Conservation (phyloP, 1,284 basidiomycete genomes). For the Entoloma clypeatum region DNA sequence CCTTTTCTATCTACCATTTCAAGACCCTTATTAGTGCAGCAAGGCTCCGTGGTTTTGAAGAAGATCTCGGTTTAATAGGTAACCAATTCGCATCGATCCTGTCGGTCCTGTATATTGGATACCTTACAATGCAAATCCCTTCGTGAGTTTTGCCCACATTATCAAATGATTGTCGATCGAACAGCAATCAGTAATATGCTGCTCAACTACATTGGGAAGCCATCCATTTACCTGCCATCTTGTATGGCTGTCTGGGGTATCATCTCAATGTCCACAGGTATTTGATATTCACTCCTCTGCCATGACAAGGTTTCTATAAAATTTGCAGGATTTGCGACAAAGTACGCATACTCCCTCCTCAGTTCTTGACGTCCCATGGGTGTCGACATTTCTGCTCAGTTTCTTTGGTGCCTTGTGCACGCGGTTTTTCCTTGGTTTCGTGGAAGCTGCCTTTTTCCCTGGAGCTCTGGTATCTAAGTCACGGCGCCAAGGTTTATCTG, state of each 20-base stretch:
- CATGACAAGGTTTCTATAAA: conserved; percentile 1
- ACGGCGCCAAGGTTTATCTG: conserved; percentile 12
- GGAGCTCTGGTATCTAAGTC: conserved; percentile 43
- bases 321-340: conserved; percentile 35
- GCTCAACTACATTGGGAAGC: conserved; percentile 63
- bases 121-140: conserved; percentile 74
- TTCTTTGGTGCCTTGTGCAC: conserved; percentile 66
- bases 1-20: conserved; percentile 1
- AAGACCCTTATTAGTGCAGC: conserved; percentile 31
- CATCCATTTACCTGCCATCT: conserved; percentile 63
- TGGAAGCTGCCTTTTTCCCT: conserved; percentile 66
- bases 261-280: conserved; percentile 59
- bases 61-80: conserved; percentile 55
- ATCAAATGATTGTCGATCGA: not conserved
- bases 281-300: not conserved
- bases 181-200: conserved; percentile 54
- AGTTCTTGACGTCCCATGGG: not conserved
- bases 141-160: conserved; percentile 39
- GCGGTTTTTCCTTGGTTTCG: conserved; percentile 62
- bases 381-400: conserved; percentile 27
- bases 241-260: conserved; percentile 70
- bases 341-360: conserved; percentile 26
- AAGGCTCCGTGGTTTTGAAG: conserved; percentile 57
- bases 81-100: conserved; percentile 63
- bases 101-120: conserved; percentile 73